These are phyloP conservation scores for Pestalotiopsis sp. DNA, from an alignment of 2,329 filamentous ascomycete species.

Conservation along the genomic window DNA sequence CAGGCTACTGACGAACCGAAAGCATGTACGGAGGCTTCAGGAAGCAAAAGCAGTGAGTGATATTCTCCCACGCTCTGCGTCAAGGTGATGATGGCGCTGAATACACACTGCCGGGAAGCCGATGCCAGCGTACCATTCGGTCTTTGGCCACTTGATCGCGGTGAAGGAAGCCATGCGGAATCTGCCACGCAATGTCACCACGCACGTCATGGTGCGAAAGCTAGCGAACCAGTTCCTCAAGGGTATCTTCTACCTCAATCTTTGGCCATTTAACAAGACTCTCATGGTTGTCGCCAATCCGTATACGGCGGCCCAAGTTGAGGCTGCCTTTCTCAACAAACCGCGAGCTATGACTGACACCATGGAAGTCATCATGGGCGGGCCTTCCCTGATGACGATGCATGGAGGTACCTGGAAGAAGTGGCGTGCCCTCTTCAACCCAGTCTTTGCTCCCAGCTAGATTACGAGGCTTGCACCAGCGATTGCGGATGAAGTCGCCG, in stretches of 20 bases:
- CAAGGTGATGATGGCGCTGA: not conserved
- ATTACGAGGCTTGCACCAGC: constrained; percentile 1
- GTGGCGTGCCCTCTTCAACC: constrained; percentile 5
- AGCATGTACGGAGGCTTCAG: not conserved
- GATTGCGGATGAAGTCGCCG: constrained; percentile 2
- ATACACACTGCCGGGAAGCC: not conserved
- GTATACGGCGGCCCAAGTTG: not conserved
- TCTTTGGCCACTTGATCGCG: not conserved
- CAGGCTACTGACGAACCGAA: not conserved
- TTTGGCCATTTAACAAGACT: constrained; percentile 5
- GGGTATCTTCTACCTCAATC: constrained; percentile 6
- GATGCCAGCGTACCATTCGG: not conserved
- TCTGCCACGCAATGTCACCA: not conserved
- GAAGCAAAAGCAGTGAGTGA: not conserved
- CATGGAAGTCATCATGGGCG: not conserved
- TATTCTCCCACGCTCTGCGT: not conserved
- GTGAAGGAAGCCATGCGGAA: not conserved
- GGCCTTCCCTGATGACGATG: constrained; percentile 5
- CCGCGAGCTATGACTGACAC: not conserved
- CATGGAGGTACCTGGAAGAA: constrained; percentile 1
- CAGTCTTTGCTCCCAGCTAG: constrained; percentile 7
- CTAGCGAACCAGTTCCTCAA: not conserved
- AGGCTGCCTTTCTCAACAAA: not conserved
- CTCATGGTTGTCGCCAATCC: constrained; percentile 2
- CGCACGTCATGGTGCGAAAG: not conserved